Conservation (phyloP, 805 yeast species). For the Candida cerambycidarum region DNA sequence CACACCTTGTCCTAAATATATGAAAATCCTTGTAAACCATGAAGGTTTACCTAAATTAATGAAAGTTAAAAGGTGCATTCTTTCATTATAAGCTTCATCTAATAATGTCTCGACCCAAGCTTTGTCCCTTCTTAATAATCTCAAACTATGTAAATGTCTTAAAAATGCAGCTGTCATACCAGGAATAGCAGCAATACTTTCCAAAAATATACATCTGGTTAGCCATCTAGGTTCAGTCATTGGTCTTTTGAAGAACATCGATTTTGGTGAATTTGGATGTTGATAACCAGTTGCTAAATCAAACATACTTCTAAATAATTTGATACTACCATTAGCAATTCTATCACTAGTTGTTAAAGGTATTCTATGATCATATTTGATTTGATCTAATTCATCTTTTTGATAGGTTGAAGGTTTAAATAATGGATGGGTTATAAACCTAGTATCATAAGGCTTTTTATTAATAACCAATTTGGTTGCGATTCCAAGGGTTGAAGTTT, state of each 20-base stretch:
- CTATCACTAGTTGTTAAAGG: constrained; percentile 50
- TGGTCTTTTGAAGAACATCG: constrained; percentile 21
- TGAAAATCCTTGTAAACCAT: constrained; percentile 50
- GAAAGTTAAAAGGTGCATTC: constrained; percentile 74
- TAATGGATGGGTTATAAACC: constrained; percentile 39
- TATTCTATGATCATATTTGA: constrained; percentile 51
- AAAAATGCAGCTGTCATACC: constrained; percentile 75
- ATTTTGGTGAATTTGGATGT: constrained; percentile 46
- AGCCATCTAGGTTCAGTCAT: constrained; percentile 69
- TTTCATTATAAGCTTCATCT: constrained; percentile 76
- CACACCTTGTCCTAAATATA: constrained; percentile 67
- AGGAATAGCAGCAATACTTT: constrained; percentile 77
- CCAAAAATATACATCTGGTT: constrained; percentile 60
- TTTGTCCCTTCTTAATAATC: constrained; percentile 62
- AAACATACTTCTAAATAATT: constrained; percentile 47
- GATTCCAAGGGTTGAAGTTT: constrained; percentile 18
- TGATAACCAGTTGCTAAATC: constrained; percentile 65
- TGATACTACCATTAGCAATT: constrained; percentile 50
- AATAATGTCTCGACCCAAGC: constrained; percentile 74
- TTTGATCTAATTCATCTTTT: constrained; percentile 31
- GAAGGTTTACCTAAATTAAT: constrained; percentile 65
- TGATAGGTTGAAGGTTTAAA: constrained; percentile 37
- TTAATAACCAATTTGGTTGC: constrained; percentile 26
- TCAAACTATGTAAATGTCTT: constrained; percentile 63
- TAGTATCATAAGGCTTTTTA: constrained; percentile 26